Evolutionary conservation across 1,139 yeast species (phyloP).

Genomic region (Suhomyces panamericanus): DNA sequence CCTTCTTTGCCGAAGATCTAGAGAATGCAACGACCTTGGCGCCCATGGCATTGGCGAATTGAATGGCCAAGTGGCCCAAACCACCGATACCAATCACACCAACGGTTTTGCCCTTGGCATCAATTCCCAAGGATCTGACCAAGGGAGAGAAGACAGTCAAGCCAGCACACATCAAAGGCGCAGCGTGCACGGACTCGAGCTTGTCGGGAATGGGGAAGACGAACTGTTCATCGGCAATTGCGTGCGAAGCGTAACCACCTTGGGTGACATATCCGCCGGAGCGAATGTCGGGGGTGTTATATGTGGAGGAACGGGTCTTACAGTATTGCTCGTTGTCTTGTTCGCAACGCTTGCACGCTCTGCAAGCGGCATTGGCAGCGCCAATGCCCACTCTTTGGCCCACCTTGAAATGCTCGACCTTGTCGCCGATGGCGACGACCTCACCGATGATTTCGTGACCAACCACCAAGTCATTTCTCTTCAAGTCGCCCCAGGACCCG

Average conservation of each 20-base stretch:
- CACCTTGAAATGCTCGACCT: conserved; percentile 30
- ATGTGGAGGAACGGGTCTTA: conserved; percentile 41
- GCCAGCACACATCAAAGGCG: conserved; percentile 57
- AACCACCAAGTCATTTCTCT: conserved; percentile 34
- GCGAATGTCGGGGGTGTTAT: conserved; percentile 34
- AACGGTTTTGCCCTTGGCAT: conserved; percentile 45
- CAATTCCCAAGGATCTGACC: conserved; percentile 36
- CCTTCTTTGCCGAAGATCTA: conserved; percentile 48
- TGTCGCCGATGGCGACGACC: conserved; percentile 43
- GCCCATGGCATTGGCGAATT: conserved; percentile 57
- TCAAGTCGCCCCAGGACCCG: conserved; percentile 38
- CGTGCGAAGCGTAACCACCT: conserved; percentile 57
- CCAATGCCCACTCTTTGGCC: conserved; percentile 56
- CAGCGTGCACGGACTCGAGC: conserved; percentile 41
- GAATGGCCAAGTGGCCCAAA: conserved; percentile 59
- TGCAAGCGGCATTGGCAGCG: conserved; percentile 48
- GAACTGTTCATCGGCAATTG: conserved; percentile 48
- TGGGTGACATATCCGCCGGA: conserved; percentile 46
- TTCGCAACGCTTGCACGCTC: conserved; percentile 45
- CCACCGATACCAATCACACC: conserved; percentile 64
- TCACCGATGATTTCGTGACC: conserved; percentile 53
- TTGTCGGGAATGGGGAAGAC: conserved; percentile 51
- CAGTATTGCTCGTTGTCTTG: conserved; percentile 50
- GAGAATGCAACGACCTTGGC: conserved; percentile 58
- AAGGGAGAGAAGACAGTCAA: conserved; percentile 54